Conservation (phyloP, 257 asterid species). For the Cinchona pubescens region DNA sequence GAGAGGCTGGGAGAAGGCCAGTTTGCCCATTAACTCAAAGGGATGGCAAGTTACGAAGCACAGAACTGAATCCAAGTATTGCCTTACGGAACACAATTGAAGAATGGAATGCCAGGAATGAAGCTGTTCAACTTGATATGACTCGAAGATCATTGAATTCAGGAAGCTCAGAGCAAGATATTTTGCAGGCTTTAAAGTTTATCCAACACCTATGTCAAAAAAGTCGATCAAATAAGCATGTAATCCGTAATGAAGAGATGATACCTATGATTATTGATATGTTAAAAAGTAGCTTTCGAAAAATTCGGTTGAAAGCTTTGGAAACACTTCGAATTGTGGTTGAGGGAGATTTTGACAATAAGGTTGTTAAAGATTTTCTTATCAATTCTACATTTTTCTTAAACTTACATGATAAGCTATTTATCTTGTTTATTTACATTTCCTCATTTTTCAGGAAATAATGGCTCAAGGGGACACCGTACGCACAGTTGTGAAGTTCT, state of each 20-base stretch:
- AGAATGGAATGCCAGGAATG: slow-evolving; percentile 96
- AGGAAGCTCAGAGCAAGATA: slow-evolving; percentile 61
- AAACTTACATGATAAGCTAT: slow-evolving; percentile 5
- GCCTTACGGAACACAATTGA: slow-evolving; percentile 83
- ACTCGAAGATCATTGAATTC: slow-evolving; percentile 60
- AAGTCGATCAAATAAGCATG: slow-evolving; percentile 57
- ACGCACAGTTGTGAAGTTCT: slow-evolving; percentile 75
- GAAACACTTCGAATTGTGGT: slow-evolving; percentile 83
- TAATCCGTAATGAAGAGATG: slow-evolving; percentile 63
- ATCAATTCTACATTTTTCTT: slow-evolving; percentile 14
- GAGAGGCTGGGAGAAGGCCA: slow-evolving; percentile 59
- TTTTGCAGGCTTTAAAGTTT: slow-evolving; percentile 58
- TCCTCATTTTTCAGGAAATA: slow-evolving; percentile 60
- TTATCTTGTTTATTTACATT: slow-evolving; percentile 12
- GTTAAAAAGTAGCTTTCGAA: slow-evolving; percentile 67
- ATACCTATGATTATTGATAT: slow-evolving; percentile 76
- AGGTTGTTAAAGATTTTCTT: slow-evolving; percentile 61
- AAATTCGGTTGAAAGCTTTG: slow-evolving; percentile 66
- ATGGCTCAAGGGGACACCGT: slow-evolving; percentile 89
- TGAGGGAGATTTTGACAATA: slow-evolving; percentile 80
- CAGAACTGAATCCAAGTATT: slow-evolving; percentile 80
- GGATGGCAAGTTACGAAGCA: slow-evolving; percentile 69
- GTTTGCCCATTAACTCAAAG: slow-evolving; percentile 76
- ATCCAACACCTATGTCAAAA: slow-evolving; percentile 65
- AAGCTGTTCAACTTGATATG: slow-evolving; percentile 88